Conservation (phyloP, 2,329 filamentous ascomycete species). For the Verruconis gallopava region DNA sequence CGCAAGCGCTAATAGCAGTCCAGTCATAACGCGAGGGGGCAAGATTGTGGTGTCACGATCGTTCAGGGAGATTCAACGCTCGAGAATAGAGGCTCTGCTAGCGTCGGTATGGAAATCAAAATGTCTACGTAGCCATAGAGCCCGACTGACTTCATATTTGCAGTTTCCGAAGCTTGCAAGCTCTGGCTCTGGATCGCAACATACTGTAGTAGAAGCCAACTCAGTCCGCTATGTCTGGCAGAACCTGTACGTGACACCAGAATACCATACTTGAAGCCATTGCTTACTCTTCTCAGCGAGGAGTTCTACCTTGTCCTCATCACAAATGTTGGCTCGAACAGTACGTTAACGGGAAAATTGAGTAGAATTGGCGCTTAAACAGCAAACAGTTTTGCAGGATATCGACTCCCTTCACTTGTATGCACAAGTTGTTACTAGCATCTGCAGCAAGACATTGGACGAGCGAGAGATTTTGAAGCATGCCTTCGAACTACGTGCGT, state of each 20-base stretch:
- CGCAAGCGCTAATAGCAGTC: neutral
- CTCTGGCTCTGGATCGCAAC: constrained; percentile 83
- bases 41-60: constrained; percentile 97
- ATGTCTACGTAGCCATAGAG: too few species aligned
- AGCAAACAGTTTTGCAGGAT: constrained; percentile 56
- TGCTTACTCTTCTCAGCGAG: constrained; percentile 38
- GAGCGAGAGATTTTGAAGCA: constrained; percentile 91
- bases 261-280: neutral
- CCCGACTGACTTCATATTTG: too few species aligned
- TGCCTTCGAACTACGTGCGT: constrained; percentile 71
- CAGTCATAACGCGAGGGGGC: constrained; percentile 64
- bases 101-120: constrained; percentile 55
- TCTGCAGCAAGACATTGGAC: constrained; percentile 79
- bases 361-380: neutral
- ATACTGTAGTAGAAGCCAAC: constrained; percentile 97
- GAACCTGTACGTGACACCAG: constrained; percentile 51
- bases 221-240: constrained; percentile 99
- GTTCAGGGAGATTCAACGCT: constrained; percentile 95
- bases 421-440: constrained; percentile 90
- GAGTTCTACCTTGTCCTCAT: constrained; percentile 99
- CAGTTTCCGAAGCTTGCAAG: constrained; percentile 89
- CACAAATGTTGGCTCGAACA: constrained; percentile 98
- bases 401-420: constrained; percentile 98
- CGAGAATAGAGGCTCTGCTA: constrained; percentile 88
- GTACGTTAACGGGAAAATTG: constrained; percentile 26